Base-by-base conservation (phyloP, 768 basidiomycete species). In the Lactarius quietus region DNA sequence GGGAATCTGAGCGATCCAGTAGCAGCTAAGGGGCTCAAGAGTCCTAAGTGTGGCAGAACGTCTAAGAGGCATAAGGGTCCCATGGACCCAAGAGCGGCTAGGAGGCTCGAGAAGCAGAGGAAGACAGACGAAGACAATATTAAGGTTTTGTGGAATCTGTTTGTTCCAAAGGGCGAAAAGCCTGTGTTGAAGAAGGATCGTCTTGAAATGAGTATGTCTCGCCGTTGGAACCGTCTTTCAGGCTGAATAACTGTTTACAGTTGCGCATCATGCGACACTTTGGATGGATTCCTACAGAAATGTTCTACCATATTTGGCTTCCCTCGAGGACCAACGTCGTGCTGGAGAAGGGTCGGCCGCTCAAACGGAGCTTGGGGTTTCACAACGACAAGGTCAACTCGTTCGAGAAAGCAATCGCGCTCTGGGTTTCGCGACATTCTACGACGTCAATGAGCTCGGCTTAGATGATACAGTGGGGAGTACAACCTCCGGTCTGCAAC, bases 121-220 rank as follows among this genome's bases (percentile, higher is more conserved):
- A 15, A 28, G n/a, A 23, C 9, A 6, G 59, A 65, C 36, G 53
- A 57, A n/a, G 48, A 61, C 1, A 33, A 56, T n/a, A 65, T 61
- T 29, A 12, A 33, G 8, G 45, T 31, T 56, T 55, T 65, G 18
- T 65, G 6, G 18, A 18, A 33, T 3, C 12, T 65, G n/a, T 61
- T 65, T 33, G 64, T 65, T 17, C 64, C 64, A 2, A 10, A 29
- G 3, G 36, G 26, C 1, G 48, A 35, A 6, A 8, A 28, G 23
- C 23, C 48, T n/a, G 61, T 28, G 29, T 52, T 39, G 31, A 65
- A 65, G 64, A 65, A 65, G 60, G 31, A 65, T 17, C 59, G 64
- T 9, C 64, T 65, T 33, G 14, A n/a, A 36, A 57, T 29, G 17
- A 57, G 64, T 65, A 20, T 31, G 64, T 29, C 10, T 20, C 35